Base-by-base conservation (phyloP, 1,139 yeast genomes). In the Meyerozyma smithsonii region DNA sequence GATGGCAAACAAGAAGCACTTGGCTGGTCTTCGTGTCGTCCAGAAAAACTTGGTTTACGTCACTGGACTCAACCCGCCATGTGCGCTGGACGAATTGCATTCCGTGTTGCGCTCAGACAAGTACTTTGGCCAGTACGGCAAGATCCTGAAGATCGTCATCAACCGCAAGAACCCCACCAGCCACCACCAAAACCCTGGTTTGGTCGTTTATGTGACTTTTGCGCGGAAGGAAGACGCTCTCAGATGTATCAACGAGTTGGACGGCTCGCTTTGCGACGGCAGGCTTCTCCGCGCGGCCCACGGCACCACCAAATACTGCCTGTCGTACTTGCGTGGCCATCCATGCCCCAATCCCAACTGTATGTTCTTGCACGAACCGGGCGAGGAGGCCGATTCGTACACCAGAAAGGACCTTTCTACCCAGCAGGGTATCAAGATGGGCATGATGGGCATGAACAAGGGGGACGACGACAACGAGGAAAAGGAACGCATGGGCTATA, bases 361-460 rank as follows among this genome's bases (percentile, higher is more conserved):
- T 73, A 94, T 94, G 98, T 94, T 92, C 57, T 73, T 94, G 54
- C 99, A 94, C 60, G 98, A 94, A 62, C 98, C 98, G 3, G 98
- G 99, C 44, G 99, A 94, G 66, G 98, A 94, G 61, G 97, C 97
- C 1, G 98, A 94, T 55, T 84, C 95, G 6, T 92, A 88, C 62
- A 87, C 96, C 25, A 81, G 96, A 62, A 94, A 90, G 59, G 97
- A 90, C 58, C 73, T 89, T 57, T 82, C 90, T 11, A 85, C 95
- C 12, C 85, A 86, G 57, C 89, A 85, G 54, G 81, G 81, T 49
- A 72, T 78, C 47, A 78, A 76, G 58, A 77, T 78, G 77, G 74
- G 77, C 33, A 69, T 65, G 70, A 62, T 66, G 58, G 69, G 65
- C 17, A 54, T 58, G 56, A 45, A 41, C 15, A 40, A 47, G 8